phyloP scores from a whole-genome alignment of 805 yeast species.

The Clavispora santaluciae region DNA sequence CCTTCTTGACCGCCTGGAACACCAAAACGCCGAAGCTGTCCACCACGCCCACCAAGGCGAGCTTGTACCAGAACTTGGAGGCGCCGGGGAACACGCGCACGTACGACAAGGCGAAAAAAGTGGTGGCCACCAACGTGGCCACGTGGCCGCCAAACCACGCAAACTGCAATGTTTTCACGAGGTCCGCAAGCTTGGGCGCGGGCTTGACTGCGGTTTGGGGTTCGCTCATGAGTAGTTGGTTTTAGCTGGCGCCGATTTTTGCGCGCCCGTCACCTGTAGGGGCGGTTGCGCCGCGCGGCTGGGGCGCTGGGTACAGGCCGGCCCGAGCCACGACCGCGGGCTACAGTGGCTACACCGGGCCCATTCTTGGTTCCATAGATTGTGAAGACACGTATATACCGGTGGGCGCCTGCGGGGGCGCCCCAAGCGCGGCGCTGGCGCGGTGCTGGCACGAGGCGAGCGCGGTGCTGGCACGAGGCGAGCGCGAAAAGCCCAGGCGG shows the following conservation, averaged over 20 bases:
- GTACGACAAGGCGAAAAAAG: constrained; percentile 31
- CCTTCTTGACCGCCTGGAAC: constrained; percentile 45
- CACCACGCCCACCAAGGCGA: constrained; percentile 59
- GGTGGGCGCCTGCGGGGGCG: no score
- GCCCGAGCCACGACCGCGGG: no score
- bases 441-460: no score
- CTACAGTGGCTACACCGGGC: no score
- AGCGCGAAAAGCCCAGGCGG: no score
- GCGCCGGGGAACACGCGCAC: constrained; percentile 21
- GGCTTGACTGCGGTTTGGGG: constrained; percentile 1
- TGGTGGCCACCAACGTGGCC: constrained; percentile 27
- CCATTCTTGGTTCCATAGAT: neutral
- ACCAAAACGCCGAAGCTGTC: constrained; percentile 74
- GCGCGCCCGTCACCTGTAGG: no score
- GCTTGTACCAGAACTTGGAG: constrained; percentile 45
- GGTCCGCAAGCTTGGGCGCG: constrained; percentile 4
- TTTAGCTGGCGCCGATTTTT: constrained; percentile 3
- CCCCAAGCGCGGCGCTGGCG: no score
- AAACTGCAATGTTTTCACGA: constrained; percentile 51
- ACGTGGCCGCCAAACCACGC: constrained; percentile 63
- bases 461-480: no score
- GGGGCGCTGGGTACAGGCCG: no score
- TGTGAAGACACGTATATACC: neutral
- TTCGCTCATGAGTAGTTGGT: neutral
- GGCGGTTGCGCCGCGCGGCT: no score